Evolutionary conservation across 2,329 filamentous ascomycete genomes (phyloP).

Genomic region (Colletotrichum tamarilloi): DNA sequence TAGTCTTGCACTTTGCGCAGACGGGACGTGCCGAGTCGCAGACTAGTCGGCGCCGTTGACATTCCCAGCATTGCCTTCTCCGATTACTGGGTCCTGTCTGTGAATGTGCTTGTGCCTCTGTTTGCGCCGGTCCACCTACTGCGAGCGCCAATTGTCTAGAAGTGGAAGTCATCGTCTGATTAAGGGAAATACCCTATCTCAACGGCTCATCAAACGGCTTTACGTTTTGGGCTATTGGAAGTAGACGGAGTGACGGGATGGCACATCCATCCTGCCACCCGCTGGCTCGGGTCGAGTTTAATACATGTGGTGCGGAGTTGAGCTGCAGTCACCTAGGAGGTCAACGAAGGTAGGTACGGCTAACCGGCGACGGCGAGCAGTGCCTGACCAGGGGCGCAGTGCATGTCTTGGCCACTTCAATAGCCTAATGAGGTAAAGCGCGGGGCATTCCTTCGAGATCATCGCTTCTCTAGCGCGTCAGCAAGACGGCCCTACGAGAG

Average conservation of each 20-base stretch:
- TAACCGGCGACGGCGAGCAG: background rate
- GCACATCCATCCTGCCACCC: background rate
- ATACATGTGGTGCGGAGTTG: background rate
- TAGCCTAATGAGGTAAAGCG: slow-evolving; percentile 30
- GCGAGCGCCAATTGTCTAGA: background rate
- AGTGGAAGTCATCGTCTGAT: background rate
- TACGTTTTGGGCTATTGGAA: slow-evolving; percentile 22
- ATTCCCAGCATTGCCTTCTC: slow-evolving; percentile 53
- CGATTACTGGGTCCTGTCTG: background rate
- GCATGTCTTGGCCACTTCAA: slow-evolving; percentile 35
- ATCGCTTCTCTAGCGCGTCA: background rate
- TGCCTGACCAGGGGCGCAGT: background rate
- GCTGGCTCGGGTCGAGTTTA: background rate
- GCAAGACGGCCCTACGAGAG: background rate
- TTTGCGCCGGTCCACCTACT: background rate
- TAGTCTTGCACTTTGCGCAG: slow-evolving; percentile 48
- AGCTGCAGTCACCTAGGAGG: background rate
- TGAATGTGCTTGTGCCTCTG: too few relatives aligned
- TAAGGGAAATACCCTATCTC: background rate
- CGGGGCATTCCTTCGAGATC: background rate
- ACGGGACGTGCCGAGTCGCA: slow-evolving; percentile 50
- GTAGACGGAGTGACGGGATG: background rate
- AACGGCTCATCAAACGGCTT: background rate
- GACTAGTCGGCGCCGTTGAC: slow-evolving; percentile 49
- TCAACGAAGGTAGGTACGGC: background rate